Percentiles rank a stretch among this genome's conserved stretches.
Evolutionary conservation across 2,329 filamentous ascomycete species (phyloP).

Genomic region (Pseudogymnoascus sp.): DNA sequence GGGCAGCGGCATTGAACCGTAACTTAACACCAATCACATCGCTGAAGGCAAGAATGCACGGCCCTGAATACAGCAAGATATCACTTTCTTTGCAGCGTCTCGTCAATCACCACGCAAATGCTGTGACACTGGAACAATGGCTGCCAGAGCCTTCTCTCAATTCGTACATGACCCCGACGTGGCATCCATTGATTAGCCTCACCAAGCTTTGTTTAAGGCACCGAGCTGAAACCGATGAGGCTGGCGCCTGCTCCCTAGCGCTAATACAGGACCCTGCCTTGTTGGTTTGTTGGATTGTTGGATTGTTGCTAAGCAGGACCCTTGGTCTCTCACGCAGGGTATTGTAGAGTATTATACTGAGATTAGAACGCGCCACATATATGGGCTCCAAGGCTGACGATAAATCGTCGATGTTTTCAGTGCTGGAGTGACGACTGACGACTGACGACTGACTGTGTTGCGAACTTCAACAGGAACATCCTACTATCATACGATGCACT

Average conservation of each 20-base stretch:
- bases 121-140: background rate
- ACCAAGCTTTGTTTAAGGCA: constrained; percentile 36
- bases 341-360: background rate
- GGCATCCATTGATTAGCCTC: background rate
- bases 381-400: background rate
- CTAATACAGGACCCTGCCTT: background rate
- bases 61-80: background rate
- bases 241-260: background rate
- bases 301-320: background rate
- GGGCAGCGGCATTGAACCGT: background rate
- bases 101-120: background rate
- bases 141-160: background rate
- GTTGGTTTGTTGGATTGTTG: background rate
- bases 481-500: background rate
- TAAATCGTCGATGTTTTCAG: background rate
- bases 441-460: background rate
- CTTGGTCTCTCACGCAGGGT: background rate
- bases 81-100: background rate
- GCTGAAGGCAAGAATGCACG: background rate
- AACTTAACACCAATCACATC: background rate
- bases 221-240: background rate
- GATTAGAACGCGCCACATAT: background rate
- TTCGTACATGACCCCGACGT: background rate
- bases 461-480: background rate
- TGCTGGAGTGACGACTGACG: background rate